Conservation (phyloP, 352 stramenopile species). For the Pythium aquatile region DNA sequence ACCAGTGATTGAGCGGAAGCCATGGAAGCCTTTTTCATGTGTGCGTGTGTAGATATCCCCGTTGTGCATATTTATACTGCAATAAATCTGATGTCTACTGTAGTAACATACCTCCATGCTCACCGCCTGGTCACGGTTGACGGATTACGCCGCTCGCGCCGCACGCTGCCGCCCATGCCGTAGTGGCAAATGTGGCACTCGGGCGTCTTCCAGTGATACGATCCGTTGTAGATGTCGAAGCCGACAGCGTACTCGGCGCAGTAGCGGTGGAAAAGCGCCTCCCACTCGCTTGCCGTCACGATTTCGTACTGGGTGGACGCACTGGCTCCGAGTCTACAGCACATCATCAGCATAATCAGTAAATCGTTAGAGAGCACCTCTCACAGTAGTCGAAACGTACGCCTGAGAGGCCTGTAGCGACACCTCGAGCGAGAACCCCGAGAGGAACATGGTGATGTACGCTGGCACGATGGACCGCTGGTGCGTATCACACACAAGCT, state of each 20-base stretch:
- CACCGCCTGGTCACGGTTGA: constrained; percentile 12
- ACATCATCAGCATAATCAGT: not conserved
- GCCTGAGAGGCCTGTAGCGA: constrained; percentile 72
- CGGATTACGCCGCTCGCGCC: constrained; percentile 40
- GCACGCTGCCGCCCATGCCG: constrained; percentile 49
- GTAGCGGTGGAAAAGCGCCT: constrained; percentile 75
- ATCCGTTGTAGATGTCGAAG: constrained; percentile 75
- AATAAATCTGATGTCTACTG: not conserved
- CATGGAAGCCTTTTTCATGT: not conserved
- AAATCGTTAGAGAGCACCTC: not conserved
- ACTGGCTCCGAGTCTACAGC: constrained; percentile 41
- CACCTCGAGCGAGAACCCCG: constrained; percentile 74
- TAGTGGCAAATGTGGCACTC: constrained; percentile 84
- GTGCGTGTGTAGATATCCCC: not conserved
- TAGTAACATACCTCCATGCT: not conserved
- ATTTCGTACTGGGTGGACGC: constrained; percentile 82
- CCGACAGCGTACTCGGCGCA: constrained; percentile 80
- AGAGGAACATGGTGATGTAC: constrained; percentile 87
- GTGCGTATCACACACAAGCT: constrained; percentile 79
- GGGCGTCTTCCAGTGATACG: constrained; percentile 81
- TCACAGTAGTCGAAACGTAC: constrained; percentile 19
- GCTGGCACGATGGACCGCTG: constrained; percentile 75
- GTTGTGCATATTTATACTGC: not conserved
- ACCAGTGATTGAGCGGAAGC: constrained; percentile 5
- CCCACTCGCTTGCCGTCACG: constrained; percentile 77